Conservation (phyloP, 129 eudicot species). For the Lactuca saligna region DNA sequence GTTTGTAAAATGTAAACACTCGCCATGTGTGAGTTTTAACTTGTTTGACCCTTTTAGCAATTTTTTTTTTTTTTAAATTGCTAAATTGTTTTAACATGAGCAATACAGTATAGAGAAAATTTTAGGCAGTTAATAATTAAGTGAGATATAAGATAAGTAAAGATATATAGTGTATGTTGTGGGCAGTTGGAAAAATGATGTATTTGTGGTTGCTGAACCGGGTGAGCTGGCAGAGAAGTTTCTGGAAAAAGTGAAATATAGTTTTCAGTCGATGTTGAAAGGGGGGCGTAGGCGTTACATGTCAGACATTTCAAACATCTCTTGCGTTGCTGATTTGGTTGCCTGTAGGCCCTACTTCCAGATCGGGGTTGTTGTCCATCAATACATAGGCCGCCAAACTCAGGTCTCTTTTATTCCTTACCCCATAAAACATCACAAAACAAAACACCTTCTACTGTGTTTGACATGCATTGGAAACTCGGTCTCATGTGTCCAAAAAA, state of each 20-base stretch:
- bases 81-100: background rate
- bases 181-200: conserved; percentile 90
- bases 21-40: background rate
- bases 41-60: background rate
- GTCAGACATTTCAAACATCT: conserved; percentile 59
- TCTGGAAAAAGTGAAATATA: conserved; percentile 72
- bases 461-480: too few species aligned
- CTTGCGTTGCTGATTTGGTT: conserved; percentile 77
- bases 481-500: too few species aligned
- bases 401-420: conserved; percentile 46
- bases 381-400: conserved; percentile 91
- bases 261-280: conserved; percentile 59
- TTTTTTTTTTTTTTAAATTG: too few species aligned
- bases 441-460: too few species aligned
- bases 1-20: background rate
- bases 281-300: conserved; percentile 65
- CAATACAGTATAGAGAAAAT: too few species aligned
- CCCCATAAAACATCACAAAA: background rate
- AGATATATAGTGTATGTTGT: too few species aligned
- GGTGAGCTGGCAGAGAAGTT: conserved; percentile 93
- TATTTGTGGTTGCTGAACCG: conserved; percentile 97
- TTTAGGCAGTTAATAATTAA: too few species aligned
- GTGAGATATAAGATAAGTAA: too few species aligned
- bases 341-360: conserved; percentile 80
- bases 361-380: conserved; percentile 82